These are phyloP conservation scores for Neoscytalidium dimidiatum DNA, from an alignment of 2,329 filamentous ascomycete genomes.

Conservation along the genomic window DNA sequence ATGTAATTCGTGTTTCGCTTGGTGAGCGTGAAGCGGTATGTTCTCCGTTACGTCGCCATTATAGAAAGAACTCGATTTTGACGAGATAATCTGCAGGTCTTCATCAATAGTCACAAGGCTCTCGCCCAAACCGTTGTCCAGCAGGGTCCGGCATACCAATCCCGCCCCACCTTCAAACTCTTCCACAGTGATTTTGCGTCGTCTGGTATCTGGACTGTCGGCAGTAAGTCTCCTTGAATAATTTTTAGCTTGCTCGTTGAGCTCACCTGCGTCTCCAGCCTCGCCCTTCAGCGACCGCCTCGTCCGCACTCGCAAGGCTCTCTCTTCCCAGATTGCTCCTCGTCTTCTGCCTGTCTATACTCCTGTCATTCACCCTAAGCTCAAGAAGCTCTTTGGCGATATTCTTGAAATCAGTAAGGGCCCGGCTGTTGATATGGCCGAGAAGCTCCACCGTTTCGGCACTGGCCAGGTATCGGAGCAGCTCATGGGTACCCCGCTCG, in stretches of 20 bases:
- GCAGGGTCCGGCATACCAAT: neutral
- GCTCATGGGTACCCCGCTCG: conserved; percentile 22
- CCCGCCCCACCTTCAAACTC: neutral
- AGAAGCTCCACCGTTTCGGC: conserved; percentile 23
- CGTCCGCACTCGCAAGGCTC: conserved; percentile 23
- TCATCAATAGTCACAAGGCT: neutral
- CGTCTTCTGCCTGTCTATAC: conserved; percentile 23
- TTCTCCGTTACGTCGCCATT: neutral
- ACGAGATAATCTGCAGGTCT: neutral
- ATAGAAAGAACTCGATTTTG: neutral
- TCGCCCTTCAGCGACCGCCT: conserved; percentile 24
- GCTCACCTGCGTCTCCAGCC: neutral
- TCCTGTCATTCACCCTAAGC: conserved; percentile 24
- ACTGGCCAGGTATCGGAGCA: conserved; percentile 24
- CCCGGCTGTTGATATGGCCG: conserved; percentile 23
- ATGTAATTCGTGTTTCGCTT: neutral
- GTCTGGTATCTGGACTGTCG: neutral
- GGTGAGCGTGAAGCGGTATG: neutral
- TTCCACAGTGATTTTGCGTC: neutral
- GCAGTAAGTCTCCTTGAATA: neutral
- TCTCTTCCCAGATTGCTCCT: conserved; percentile 23
- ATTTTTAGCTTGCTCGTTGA: neutral
- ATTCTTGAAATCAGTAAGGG: conserved; percentile 23
- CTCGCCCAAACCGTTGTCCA: neutral
- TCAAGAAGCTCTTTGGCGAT: conserved; percentile 23